A percentile compares a stretch with the other conserved stretches of the same genome.
These are phyloP conservation scores for Starmerella tilneyi DNA, from an alignment of 805 yeast species.

Conservation along the genomic window DNA sequence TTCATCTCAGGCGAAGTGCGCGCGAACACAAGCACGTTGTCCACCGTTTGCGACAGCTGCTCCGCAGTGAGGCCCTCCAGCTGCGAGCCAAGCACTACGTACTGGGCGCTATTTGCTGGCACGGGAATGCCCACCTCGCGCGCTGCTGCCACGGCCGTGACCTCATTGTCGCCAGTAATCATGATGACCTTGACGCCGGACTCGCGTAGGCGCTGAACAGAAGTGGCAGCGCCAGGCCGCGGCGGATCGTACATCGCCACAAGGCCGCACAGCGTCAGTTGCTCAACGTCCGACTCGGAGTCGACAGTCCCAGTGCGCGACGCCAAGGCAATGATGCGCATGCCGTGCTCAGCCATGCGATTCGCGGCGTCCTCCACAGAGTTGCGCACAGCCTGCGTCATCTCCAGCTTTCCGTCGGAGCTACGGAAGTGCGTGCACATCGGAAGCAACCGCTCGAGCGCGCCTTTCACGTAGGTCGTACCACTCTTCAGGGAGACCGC, in stretches of 20 bases:
- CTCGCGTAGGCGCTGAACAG: constrained; percentile 63
- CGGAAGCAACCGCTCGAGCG: constrained; percentile 61
- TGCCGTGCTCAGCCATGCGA: constrained; percentile 66
- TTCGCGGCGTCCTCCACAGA: constrained; percentile 50
- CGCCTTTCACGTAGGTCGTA: constrained; percentile 75
- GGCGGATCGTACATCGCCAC: constrained; percentile 98
- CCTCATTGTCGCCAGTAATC: constrained; percentile 71
- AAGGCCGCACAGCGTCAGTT: constrained; percentile 69
- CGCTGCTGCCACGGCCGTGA: constrained; percentile 44
- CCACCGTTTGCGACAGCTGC: constrained; percentile 63
- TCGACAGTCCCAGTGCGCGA: constrained; percentile 40
- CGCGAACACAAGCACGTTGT: constrained; percentile 53
- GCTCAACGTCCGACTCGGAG: constrained; percentile 69
- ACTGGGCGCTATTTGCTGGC: constrained; percentile 55
- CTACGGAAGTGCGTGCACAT: constrained; percentile 51
- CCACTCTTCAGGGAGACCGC: constrained; percentile 64
- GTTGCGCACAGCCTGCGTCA: constrained; percentile 42
- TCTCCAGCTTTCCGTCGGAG: constrained; percentile 48
- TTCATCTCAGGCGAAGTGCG: constrained; percentile 43
- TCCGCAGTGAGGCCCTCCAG: constrained; percentile 65
- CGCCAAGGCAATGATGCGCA: constrained; percentile 78
- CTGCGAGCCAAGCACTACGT: constrained; percentile 77
- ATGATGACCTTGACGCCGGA: constrained; percentile 97
- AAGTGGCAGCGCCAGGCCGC: constrained; percentile 67
- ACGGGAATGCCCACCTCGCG: constrained; percentile 46